phyloP scores from a whole-genome alignment of 768 basidiomycete genomes.

The Mycena indigotica region DNA sequence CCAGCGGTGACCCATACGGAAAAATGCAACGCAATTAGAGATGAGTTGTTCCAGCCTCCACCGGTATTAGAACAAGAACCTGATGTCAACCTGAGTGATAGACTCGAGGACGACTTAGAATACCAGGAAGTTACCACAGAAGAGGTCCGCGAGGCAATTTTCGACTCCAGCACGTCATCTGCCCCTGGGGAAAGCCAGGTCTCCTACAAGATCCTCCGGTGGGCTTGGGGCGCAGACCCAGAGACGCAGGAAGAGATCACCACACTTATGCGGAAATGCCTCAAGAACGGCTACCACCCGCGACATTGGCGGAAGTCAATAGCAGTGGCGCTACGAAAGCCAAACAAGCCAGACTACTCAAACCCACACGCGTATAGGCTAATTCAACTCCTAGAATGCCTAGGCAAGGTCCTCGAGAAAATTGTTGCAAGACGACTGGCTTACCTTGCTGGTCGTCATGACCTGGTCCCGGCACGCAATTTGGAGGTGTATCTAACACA shows the following conservation, averaged over 20 bases:
- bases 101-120: constrained; percentile 11
- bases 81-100: constrained; percentile 3
- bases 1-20: constrained; percentile 23
- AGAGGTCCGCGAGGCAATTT: constrained; percentile 25
- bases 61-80: constrained; percentile 6
- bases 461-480: constrained; percentile 29
- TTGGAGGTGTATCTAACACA: constrained; percentile 23
- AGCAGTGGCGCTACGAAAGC: constrained; percentile 36
- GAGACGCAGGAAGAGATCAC: no score
- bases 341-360: constrained; percentile 38
- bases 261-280: no score
- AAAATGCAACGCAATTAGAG: constrained; percentile 24
- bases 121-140: constrained; percentile 17
- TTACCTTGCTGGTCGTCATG: constrained; percentile 23
- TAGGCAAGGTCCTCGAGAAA: constrained; percentile 35
- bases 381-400: constrained; percentile 36
- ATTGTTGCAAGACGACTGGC: constrained; percentile 29
- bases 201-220: constrained; percentile 24
- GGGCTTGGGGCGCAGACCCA: constrained; percentile 27
- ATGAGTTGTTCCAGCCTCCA: constrained; percentile 24
- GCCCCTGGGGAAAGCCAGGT: constrained; percentile 28
- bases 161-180: constrained; percentile 16
- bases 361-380: constrained; percentile 35
- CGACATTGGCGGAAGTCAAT: constrained; percentile 27
- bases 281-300: constrained; percentile 28